Evolutionary conservation across 768 basidiomycete genomes (phyloP).

Genomic region (Lentinula detonsa): DNA sequence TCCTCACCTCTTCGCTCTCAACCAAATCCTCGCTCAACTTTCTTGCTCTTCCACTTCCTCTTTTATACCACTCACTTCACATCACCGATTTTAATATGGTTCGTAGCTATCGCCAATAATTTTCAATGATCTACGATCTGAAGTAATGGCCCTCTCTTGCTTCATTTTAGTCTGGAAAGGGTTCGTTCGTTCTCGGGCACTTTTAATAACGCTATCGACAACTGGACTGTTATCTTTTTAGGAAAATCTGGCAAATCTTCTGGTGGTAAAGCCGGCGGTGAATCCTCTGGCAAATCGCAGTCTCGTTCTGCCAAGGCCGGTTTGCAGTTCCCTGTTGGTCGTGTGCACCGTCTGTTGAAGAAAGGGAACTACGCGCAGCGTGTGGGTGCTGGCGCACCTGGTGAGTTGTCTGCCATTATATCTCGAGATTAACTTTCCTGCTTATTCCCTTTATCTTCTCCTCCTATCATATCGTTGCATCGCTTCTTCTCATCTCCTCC

Average conservation of each 20-base stretch:
- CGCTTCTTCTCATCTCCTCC: neutral
- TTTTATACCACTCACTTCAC: neutral
- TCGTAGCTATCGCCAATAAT: neutral
- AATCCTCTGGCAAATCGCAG: slow-evolving; percentile 7
- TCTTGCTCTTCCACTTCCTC: neutral
- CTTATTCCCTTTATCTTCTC: neutral
- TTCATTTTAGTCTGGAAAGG: slow-evolving; percentile 3
- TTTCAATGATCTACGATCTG: neutral
- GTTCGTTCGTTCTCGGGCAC: neutral
- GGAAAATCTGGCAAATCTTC: slow-evolving; percentile 7
- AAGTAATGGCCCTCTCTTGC: neutral
- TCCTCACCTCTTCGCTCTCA: neutral
- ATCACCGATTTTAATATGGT: neutral
- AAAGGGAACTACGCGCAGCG: slow-evolving; percentile 49
- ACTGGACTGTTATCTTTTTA: neutral
- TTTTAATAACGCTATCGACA: too few species aligned
- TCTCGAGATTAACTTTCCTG: neutral
- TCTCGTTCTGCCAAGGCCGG: slow-evolving; percentile 45
- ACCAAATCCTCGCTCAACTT: neutral
- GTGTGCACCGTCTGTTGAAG: slow-evolving; percentile 66
- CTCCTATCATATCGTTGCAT: neutral
- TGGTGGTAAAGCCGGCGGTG: slow-evolving; percentile 11
- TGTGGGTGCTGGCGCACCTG: slow-evolving; percentile 14
- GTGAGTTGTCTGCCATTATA: neutral
- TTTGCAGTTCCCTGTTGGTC: slow-evolving; percentile 65